Base-by-base conservation (phyloP, 805 yeast genomes). In the Limtongozyma cylindracea region DNA sequence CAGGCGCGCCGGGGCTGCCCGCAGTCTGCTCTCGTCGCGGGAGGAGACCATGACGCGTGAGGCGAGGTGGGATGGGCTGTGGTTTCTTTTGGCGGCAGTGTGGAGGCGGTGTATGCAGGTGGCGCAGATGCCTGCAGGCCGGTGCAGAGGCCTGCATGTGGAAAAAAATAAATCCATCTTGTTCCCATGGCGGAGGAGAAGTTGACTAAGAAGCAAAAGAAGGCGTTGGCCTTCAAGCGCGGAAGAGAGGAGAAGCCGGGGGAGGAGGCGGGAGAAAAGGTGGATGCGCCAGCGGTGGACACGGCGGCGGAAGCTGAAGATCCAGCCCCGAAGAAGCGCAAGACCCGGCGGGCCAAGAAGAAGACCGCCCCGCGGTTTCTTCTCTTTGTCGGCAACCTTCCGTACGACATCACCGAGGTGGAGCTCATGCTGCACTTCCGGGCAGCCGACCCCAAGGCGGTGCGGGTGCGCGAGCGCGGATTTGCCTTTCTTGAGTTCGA, bases 401-500 rank as follows among this genome's bases (percentile, higher is more conserved):
- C 95, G 3, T 76, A 63, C 39, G 67, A 65, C 24, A 46, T 66
- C 12, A 56, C 68, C 3, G 61, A 60, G 23, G 56, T 61, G 3
- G 74, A 72, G 24, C 40, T 88, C 15, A 45, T 50, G 24, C 49
- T 55, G 11, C 94, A 82, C 43, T 78, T 88, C 50, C 62, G 68
- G 31, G 61, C 64, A 17, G 50, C 69, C 20, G 51, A 60, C 10
- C 95, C 95, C 3, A 72, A 69, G 37, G 53, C 60, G 27, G 53
- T 88, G 23, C 65, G 98, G 39, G 47, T 77, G 20, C 62, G 98
- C 40, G 91, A 74, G 22, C 78, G 77, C 45, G 94, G 94, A 9
- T 80, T 82, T 37, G 94, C 93, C 8, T 82, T 82, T 37, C 41
- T 82, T 29, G 98, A 88, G 41, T 88, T 80, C 35, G 68, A 49